These are phyloP conservation scores for Plasmodium sp. DNA, from an alignment of 169 alveolate genomes.

Conservation along the genomic window DNA sequence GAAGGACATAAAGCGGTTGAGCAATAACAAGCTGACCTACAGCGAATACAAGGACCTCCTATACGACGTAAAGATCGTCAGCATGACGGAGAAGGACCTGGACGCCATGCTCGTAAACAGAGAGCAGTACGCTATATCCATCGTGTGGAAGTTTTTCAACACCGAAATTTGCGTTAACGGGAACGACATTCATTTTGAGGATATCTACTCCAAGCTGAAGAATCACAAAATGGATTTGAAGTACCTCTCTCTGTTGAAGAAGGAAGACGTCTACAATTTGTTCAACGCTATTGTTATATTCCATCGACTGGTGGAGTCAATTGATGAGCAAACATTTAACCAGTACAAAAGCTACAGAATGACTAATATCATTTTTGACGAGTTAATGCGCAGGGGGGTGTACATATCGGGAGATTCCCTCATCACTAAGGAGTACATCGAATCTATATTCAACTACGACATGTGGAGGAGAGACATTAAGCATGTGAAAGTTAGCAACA, in stretches of 20 bases:
- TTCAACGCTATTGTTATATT: slow-evolving; percentile 43
- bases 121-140: slow-evolving; percentile 35
- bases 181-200: slow-evolving; percentile 20
- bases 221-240: slow-evolving; percentile 11
- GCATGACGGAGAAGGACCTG: background rate
- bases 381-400: slow-evolving; percentile 18
- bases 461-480: slow-evolving; percentile 52
- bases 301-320: slow-evolving; percentile 41
- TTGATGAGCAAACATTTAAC: slow-evolving; percentile 29
- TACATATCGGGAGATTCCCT: slow-evolving; percentile 71
- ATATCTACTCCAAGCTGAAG: slow-evolving; percentile 35
- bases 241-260: background rate
- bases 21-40: slow-evolving; percentile 12
- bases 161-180: slow-evolving; percentile 43
- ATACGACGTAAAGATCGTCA: background rate
- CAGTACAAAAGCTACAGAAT: slow-evolving; percentile 58
- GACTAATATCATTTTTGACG: slow-evolving; percentile 57
- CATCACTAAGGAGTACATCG: slow-evolving; percentile 55
- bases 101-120: background rate
- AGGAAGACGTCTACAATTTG: slow-evolving; percentile 46
- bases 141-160: slow-evolving; percentile 61
- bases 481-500: slow-evolving; percentile 58
- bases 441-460: slow-evolving; percentile 37
- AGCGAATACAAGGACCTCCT: slow-evolving; percentile 42
- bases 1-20: slow-evolving; percentile 8